These are phyloP conservation scores for Trichoderma asperelloides DNA, from an alignment of 495 filamentous ascomycete species.

Conservation along the genomic window DNA sequence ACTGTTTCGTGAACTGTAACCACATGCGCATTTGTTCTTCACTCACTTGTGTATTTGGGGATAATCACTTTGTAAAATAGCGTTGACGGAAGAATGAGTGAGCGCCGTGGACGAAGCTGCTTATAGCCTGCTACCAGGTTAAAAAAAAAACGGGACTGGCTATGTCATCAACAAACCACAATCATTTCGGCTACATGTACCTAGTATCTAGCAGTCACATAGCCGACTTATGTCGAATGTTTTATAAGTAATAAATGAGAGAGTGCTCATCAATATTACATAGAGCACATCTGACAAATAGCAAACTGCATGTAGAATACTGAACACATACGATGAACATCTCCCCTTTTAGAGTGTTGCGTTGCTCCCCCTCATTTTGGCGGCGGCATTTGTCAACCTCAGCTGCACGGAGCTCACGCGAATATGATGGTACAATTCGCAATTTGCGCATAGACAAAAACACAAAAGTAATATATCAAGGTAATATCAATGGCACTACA, in stretches of 20 bases:
- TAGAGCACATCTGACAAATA: too few relatives aligned
- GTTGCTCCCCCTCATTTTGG: background rate
- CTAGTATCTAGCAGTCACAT: background rate
- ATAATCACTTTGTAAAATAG: too few relatives aligned
- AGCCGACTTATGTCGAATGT: background rate
- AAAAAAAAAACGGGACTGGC: too few relatives aligned
- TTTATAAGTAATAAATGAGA: background rate
- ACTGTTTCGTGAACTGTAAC: too few relatives aligned
- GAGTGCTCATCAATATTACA: background rate
- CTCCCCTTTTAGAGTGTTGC: background rate
- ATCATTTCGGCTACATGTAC: background rate
- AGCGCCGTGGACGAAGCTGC: too few relatives aligned
- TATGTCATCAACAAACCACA: background rate
- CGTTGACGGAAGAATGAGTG: too few relatives aligned
- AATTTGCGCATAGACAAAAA: slow-evolving; percentile 72
- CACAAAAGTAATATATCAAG: slow-evolving; percentile 80
- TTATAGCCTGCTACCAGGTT: too few relatives aligned
- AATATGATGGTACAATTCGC: slow-evolving; percentile 54
- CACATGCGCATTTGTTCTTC: too few relatives aligned
- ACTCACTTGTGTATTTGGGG: too few relatives aligned
- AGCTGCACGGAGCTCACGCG: background rate
- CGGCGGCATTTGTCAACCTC: background rate
- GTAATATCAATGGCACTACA: background rate
- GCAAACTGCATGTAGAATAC: background rate
- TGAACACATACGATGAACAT: background rate